These are phyloP conservation scores for Medicago ruthenica DNA, from an alignment of 306 rosid genomes.

Conservation along the genomic window DNA sequence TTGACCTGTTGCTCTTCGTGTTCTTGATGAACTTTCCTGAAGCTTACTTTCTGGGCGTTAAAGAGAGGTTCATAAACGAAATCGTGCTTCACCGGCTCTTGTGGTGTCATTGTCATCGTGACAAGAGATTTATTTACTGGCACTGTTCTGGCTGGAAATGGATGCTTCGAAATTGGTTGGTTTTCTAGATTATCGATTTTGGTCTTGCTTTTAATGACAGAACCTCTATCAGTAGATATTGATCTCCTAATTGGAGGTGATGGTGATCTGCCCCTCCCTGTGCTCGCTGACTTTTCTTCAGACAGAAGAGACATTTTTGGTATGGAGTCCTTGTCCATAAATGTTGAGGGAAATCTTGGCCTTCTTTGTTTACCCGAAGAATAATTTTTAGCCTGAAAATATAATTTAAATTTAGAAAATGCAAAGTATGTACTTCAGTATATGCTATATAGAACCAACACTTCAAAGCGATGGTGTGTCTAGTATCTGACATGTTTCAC, in stretches of 20 bases:
- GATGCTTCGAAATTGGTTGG: conserved; percentile 62
- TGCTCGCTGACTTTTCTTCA: conserved; percentile 68
- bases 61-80: conserved; percentile 52
- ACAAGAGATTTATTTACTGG: conserved; percentile 65
- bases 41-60: conserved; percentile 59
- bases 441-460: background rate
- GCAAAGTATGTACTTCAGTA: background rate
- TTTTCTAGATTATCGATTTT: conserved; percentile 61
- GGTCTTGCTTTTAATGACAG: conserved; percentile 63
- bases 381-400: conserved; percentile 79
- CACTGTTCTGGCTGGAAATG: conserved; percentile 64
- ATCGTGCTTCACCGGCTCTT: conserved; percentile 56
- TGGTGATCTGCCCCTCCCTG: conserved; percentile 73
- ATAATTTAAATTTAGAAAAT: conserved; percentile 28
- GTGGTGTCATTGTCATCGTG: conserved; percentile 46
- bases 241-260: conserved; percentile 90
- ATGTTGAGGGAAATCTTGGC: conserved; percentile 71
- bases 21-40: conserved; percentile 65
- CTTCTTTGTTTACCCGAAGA: conserved; percentile 93
- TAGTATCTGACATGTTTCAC: background rate
- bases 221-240: conserved; percentile 88
- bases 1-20: conserved; percentile 74
- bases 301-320: conserved; percentile 59
- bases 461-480: background rate
- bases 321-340: conserved; percentile 64